Percentiles rank a stretch among this genome's conserved stretches.
Evolutionary conservation across 2,329 filamentous ascomycete genomes (phyloP).

Genomic region (Cladosporium sp.): DNA sequence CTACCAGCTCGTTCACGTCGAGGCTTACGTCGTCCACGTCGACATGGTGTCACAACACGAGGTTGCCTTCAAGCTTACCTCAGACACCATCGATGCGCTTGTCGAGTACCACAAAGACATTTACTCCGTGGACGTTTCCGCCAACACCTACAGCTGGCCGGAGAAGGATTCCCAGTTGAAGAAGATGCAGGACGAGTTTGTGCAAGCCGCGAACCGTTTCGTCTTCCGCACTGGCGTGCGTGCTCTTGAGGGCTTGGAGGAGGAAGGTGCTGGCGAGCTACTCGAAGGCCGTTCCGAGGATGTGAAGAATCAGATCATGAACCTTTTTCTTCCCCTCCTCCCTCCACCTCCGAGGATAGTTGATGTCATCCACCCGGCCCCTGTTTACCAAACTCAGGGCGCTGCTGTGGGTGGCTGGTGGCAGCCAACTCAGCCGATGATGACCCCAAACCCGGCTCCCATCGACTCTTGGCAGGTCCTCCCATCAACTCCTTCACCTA

Average conservation of each 20-base stretch:
- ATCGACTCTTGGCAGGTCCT: conserved; percentile 89
- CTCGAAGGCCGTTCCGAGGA: conserved; percentile 88
- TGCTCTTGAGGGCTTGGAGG: conserved; percentile 90
- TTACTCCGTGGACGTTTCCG: conserved; percentile 84
- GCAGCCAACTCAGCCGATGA: conserved; percentile 58
- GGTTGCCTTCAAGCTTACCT: conserved; percentile 95
- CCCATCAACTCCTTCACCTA: conserved; percentile 77
- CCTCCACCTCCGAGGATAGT: conserved; percentile 83
- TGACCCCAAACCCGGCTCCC: conserved; percentile 61
- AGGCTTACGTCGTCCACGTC: conserved; percentile 97
- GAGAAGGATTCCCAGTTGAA: conserved; percentile 95
- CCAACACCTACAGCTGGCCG: conserved; percentile 87
- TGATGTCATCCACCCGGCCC: conserved; percentile 81
- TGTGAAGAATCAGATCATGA: conserved; percentile 80
- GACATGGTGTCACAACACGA: conserved; percentile 98
- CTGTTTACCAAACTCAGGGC: conserved; percentile 73
- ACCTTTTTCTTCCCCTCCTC: conserved; percentile 77
- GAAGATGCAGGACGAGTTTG: conserved; percentile 94
- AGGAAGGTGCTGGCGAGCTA: conserved; percentile 91
- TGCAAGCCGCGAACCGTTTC: conserved; percentile 95
- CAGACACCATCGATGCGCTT: conserved; percentile 86
- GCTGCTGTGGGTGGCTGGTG: conserved; percentile 62
- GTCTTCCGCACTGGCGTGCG: conserved; percentile 86
- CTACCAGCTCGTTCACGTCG: conserved; percentile 86
- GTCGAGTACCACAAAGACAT: conserved; percentile 96